Conservation (phyloP, 306 rosid species). For the Datisca glomerata region DNA sequence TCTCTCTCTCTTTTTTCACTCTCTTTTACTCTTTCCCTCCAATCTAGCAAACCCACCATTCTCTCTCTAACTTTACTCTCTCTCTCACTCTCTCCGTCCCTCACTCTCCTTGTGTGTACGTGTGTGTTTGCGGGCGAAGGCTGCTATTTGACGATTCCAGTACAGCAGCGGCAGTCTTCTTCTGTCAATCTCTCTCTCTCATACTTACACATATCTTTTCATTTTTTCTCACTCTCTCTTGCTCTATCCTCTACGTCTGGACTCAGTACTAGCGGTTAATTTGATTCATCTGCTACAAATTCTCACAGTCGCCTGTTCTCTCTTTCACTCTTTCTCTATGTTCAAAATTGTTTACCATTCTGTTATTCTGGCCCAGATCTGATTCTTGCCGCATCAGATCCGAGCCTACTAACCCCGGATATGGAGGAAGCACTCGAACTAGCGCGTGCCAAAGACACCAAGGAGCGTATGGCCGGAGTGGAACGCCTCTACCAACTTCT, state of each 20-base stretch:
- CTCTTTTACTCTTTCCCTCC: slow-evolving; percentile 4
- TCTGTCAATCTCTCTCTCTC: neutral
- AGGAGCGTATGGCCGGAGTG: slow-evolving; percentile 98
- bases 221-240: neutral
- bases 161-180: neutral
- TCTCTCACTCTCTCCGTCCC: slow-evolving; percentile 7
- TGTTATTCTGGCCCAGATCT: slow-evolving; percentile 29
- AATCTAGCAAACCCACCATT: slow-evolving; percentile 3
- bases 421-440: slow-evolving; percentile 99
- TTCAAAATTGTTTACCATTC: slow-evolving; percentile 9
- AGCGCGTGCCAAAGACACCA: slow-evolving; percentile 92
- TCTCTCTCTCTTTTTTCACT: slow-evolving; percentile 1
- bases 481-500: slow-evolving; percentile 85
- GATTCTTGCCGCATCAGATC: slow-evolving; percentile 28
- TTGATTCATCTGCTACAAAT: too few species aligned
- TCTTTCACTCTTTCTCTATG: slow-evolving; percentile 4
- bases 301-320: too few species aligned
- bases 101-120: neutral
- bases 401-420: slow-evolving; percentile 6
- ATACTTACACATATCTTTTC: neutral
- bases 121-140: too few species aligned
- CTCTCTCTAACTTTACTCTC: slow-evolving; percentile 13
- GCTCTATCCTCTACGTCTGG: neutral
- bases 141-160: too few species aligned
- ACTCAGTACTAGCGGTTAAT: too few species aligned